Conservation (phyloP, 345 rosid genomes). For the Hibiscus tridactylites region DNA sequence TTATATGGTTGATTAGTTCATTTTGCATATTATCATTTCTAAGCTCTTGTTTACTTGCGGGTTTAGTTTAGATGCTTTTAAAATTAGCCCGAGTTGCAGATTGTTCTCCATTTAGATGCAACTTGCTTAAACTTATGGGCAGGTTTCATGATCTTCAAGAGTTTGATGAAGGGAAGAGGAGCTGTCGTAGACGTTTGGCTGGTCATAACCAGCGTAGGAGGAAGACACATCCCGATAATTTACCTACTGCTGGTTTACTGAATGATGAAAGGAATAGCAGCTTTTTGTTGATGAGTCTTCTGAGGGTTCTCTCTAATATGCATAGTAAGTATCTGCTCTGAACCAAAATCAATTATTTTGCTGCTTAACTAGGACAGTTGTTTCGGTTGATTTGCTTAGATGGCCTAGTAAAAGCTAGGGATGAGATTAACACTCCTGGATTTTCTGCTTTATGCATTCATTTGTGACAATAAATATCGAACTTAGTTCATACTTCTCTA, state of each 20-base stretch:
- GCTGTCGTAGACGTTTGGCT: constrained; percentile 73
- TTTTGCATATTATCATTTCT: not conserved
- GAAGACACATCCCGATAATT: constrained; percentile 47
- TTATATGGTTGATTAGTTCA: not conserved
- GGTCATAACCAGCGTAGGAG: constrained; percentile 73
- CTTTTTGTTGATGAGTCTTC: constrained; percentile 42
- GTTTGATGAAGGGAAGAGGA: constrained; percentile 78
- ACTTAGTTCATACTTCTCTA: not conserved
- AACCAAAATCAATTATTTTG: not conserved
- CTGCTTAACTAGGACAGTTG: not conserved
- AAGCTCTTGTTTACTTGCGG: not conserved
- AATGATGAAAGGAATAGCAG: constrained; percentile 44
- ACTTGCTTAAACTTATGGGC: constrained; percentile 29
- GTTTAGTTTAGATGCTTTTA: not conserved
- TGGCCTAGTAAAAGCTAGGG: not conserved
- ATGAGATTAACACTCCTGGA: not conserved
- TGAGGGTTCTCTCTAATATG: constrained; percentile 54
- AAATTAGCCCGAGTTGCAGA: not conserved
- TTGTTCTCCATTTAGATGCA: constrained; percentile 19
- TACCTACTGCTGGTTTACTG: constrained; percentile 23
- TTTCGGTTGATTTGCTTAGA: constrained; percentile 4
- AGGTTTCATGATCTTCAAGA: constrained; percentile 83
- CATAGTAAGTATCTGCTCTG: constrained; percentile 39
- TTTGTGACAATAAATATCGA: not conserved
- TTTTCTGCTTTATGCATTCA: not conserved